Base-by-base conservation (phyloP, 208 protist genomes). In the Leishmania braziliensis region DNA sequence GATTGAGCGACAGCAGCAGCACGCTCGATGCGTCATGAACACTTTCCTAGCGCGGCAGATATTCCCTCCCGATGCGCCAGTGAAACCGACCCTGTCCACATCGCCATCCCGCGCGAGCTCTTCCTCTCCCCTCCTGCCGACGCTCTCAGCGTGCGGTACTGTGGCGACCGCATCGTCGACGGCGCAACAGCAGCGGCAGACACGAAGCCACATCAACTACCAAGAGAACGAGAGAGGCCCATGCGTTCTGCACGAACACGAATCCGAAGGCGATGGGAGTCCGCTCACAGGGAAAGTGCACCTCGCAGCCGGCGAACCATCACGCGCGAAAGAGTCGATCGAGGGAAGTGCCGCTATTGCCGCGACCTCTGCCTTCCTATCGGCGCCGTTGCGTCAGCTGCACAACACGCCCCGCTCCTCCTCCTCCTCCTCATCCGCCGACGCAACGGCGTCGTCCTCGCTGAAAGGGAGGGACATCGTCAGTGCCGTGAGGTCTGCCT, bases 31-130 rank as follows among this genome's bases (percentile, higher is more conserved):
- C 39, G 78, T 84, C 76, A 84, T 84, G 60, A 39, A 84, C 51
- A 69, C 75, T 4, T 70, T 84, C 46, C 62, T 84, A 36, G 56
- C 81, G n/a, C 81, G 81, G 26, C 81, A 80, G 76, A 78, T 84
- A 26, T 80, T 84, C 36, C 66, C 56, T 2, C 10, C 69, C 18
- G 39, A 54, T 4, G 79, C 29, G 53, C 18, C 62, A 33, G 23
- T 0, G 18, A 39, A 69, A 26, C 39, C 60, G 3, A 69, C 51
- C n/a, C 48, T 20, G 56, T 39, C 26, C 4, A 26, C 62, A 10
- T 78, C 72, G 8, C 79, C 73, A 53, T 33, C 71, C 2, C 20
- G 39, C 23, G 75, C 62, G 43, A 36, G 29, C 39, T 84, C 70
- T 18, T 58, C 81, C 3, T 80, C 77, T 46, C 75, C 81, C 6